phyloP scores from a whole-genome alignment of 2,329 filamentous ascomycete species.

The Botryotinia globosa region DNA sequence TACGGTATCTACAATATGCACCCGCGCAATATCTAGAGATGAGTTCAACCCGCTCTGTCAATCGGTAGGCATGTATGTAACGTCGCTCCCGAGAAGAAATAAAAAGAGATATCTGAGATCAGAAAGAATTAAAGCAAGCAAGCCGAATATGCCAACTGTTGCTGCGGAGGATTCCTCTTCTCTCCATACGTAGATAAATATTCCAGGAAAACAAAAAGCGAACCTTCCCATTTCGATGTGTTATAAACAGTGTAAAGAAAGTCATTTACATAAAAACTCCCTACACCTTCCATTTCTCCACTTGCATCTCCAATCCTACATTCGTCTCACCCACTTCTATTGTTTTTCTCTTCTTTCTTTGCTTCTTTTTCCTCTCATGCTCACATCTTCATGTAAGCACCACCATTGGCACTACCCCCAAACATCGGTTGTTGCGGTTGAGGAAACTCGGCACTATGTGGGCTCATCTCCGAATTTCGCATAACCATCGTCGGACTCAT shows the following conservation, averaged over 20 bases:
- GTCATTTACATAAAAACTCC: constrained; percentile 9
- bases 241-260: constrained; percentile 6
- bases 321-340: not conserved
- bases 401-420: constrained; percentile 2
- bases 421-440: constrained; percentile 1
- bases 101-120: not conserved
- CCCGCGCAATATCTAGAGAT: not conserved
- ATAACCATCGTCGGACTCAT: constrained; percentile 4
- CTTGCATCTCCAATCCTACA: not conserved
- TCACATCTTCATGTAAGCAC: constrained; percentile 7
- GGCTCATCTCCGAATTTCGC: not conserved
- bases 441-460: constrained; percentile 6
- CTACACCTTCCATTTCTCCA: not conserved
- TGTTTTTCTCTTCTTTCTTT: not conserved
- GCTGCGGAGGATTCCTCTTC: not conserved
- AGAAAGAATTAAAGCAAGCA: not conserved
- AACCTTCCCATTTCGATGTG: not conserved
- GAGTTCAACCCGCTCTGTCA: not conserved
- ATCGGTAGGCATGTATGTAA: not conserved
- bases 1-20: not conserved
- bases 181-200: not conserved
- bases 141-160: not conserved
- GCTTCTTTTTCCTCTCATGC: not conserved
- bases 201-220: not conserved
- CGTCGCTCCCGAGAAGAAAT: not conserved